A percentile compares a stretch with the other conserved stretches of the same genome.
Conservation (phyloP, 805 yeast species). For the Teunomyces barrocoloradensis region DNA sequence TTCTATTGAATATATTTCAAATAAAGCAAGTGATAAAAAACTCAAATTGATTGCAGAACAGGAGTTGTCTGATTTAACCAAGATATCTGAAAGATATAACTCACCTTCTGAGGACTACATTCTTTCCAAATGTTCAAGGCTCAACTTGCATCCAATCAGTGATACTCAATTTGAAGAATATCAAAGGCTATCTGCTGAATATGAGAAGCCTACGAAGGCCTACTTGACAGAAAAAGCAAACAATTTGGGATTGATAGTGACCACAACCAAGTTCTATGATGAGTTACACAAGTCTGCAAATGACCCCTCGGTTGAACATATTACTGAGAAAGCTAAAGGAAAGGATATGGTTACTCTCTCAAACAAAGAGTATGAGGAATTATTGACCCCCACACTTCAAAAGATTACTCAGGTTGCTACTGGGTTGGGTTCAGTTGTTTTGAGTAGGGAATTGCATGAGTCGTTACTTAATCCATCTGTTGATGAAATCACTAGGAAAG, state of each 20-base stretch:
- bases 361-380: neutral
- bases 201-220: slow-evolving; percentile 31
- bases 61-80: slow-evolving; percentile 16
- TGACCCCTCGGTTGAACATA: slow-evolving; percentile 23
- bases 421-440: slow-evolving; percentile 11
- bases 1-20: slow-evolving; percentile 18
- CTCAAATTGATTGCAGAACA: slow-evolving; percentile 11
- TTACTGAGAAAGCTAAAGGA: slow-evolving; percentile 19
- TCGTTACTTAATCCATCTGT: slow-evolving; percentile 19
- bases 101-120: slow-evolving; percentile 27
- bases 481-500: slow-evolving; percentile 32
- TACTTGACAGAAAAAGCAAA: slow-evolving; percentile 36
- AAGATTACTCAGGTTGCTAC: slow-evolving; percentile 13
- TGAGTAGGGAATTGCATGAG: slow-evolving; percentile 1
- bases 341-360: slow-evolving; percentile 8
- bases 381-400: slow-evolving; percentile 18
- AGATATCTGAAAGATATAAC: slow-evolving; percentile 10
- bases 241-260: slow-evolving; percentile 30
- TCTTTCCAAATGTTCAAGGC: slow-evolving; percentile 16
- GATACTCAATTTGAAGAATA: slow-evolving; percentile 11
- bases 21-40: slow-evolving; percentile 10
- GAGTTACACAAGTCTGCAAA: slow-evolving; percentile 25
- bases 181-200: slow-evolving; percentile 19
- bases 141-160: slow-evolving; percentile 11
- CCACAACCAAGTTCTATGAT: slow-evolving; percentile 29